Base-by-base conservation (phyloP, 805 yeast genomes). In the Metschnikowia corniflorae region DNA sequence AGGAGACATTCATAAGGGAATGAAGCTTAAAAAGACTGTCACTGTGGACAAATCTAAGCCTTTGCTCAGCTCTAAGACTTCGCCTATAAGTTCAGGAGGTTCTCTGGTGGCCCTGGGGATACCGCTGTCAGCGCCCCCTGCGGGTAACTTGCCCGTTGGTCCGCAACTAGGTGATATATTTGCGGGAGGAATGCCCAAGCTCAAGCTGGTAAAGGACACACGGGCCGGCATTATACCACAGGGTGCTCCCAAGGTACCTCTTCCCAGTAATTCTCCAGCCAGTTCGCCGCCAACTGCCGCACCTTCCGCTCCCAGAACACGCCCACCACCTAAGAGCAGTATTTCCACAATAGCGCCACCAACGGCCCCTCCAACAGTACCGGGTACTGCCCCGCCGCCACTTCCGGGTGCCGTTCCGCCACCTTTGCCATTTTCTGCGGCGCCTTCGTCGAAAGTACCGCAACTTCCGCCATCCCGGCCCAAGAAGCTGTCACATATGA, bases 141-240 rank as follows among this genome's bases (percentile, higher is more conserved):
- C 60, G 7, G 62, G 70, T 12, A 17, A 25, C 16, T 39, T 45
- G 33, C 46, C 57, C 21, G 25, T 38, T 12, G 60, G 57, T 8
- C 80, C 81, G 2, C 77, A 67, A 51, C 60, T 81, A 47, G 86
- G 84, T 13, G 82, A 79, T 34, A 68, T 82, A 12, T 80, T 82
- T 60, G 87, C 93, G 3, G 86, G 82, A 5, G 94, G 94, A 1
- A 70, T 86, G 59, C 93, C 94, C 6, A 82, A 82, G 51, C 66
- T 85, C 43, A 77, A 74, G 35, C 56, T 58, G 27, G 56, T 53
- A 7, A 42, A 44, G 20, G 70, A 68, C 41, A 66, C 65, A 42
- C 55, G 72, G 25, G 26, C 61, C 13, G 65, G 61, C 1, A 50
- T 63, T 12, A 55, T 64, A 8, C 69, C 70, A 1, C 44, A 51